A percentile compares a stretch with the other conserved stretches of the same genome.
Evolutionary conservation across 352 stramenopile genomes (phyloP).

Genomic region (Globisporangium canariense): DNA sequence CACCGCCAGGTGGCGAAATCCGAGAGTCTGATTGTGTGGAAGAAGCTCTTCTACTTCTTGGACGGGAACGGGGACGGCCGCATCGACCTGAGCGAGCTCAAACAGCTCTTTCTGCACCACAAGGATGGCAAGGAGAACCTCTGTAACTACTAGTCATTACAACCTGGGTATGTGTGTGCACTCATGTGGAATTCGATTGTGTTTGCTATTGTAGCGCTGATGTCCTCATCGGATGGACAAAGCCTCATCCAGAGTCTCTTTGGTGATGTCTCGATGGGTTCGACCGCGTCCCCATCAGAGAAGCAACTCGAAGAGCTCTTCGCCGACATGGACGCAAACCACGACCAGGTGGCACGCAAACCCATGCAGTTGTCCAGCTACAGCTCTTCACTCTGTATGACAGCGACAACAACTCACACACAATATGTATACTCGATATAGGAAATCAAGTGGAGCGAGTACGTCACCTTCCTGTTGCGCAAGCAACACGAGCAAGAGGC

Average conservation of each 20-base stretch:
- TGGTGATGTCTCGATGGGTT: neutral
- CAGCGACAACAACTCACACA: too few relatives aligned
- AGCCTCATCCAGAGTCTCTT: slow-evolving; percentile 39
- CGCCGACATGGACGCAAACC: slow-evolving; percentile 42
- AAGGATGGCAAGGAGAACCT: slow-evolving; percentile 27
- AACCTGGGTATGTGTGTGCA: neutral
- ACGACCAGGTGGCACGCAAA: slow-evolving; percentile 44
- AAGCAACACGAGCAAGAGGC: slow-evolving; percentile 15
- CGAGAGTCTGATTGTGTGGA: slow-evolving; percentile 43
- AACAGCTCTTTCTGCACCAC: slow-evolving; percentile 33
- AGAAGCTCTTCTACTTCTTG: slow-evolving; percentile 69
- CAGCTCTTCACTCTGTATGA: neutral
- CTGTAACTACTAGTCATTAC: neutral
- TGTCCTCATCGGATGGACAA: slow-evolving; percentile 32
- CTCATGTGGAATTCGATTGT: neutral
- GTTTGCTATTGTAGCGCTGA: slow-evolving; percentile 27
- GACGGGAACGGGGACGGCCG: slow-evolving; percentile 49
- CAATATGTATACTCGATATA: slow-evolving; percentile 10
- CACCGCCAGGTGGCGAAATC: slow-evolving; percentile 10
- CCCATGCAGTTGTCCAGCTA: neutral
- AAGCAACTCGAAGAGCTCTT: slow-evolving; percentile 37
- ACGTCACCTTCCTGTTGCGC: slow-evolving; percentile 41
- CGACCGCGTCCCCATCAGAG: neutral
- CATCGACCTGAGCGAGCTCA: slow-evolving; percentile 63
- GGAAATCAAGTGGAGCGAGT: slow-evolving; percentile 58